Percentiles rank a stretch among this genome's conserved stretches.
Evolutionary conservation across 352 stramenopile species (phyloP).

Genomic region (Pythium coloratum): DNA sequence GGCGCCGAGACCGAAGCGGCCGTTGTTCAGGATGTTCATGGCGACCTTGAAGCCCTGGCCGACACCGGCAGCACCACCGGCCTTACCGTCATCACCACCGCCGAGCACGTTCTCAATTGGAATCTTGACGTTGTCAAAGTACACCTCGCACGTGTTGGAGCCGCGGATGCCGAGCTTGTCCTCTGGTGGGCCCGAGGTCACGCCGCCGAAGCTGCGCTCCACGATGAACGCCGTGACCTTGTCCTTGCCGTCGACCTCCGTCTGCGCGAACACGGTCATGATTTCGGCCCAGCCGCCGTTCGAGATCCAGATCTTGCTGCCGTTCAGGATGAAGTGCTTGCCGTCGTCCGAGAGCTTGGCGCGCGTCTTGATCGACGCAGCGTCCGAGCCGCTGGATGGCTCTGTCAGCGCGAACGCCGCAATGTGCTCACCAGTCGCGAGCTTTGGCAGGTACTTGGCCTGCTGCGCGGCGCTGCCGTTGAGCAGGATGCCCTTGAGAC

Average conservation of each 20-base stretch:
- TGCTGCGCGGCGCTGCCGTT: constrained; percentile 85
- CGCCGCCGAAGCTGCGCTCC: constrained; percentile 90
- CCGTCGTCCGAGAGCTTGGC: constrained; percentile 90
- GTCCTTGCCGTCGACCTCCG: constrained; percentile 94
- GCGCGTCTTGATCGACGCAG: constrained; percentile 89
- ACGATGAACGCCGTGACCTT: constrained; percentile 98
- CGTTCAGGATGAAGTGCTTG: constrained; percentile 91
- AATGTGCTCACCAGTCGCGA: constrained; percentile 87
- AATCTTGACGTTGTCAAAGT: constrained; percentile 95
- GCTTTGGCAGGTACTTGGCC: constrained; percentile 87
- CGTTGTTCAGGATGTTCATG: constrained; percentile 95
- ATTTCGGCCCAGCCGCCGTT: constrained; percentile 96
- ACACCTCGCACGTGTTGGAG: constrained; percentile 96
- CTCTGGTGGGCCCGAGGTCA: constrained; percentile 92
- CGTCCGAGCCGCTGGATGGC: constrained; percentile 89
- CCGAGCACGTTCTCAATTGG: constrained; percentile 91
- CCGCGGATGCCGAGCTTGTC: constrained; percentile 97
- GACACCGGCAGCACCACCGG: constrained; percentile 64
- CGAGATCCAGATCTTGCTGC: constrained; percentile 97
- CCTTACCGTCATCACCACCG: constrained; percentile 71
- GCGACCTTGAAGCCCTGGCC: constrained; percentile 92
- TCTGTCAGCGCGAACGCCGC: constrained; percentile 90
- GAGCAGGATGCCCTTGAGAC: constrained; percentile 86
- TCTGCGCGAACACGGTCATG: constrained; percentile 97
- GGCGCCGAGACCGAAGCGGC: constrained; percentile 83